Conservation (phyloP, 768 basidiomycete species). For the Botryobasidium botryosum region DNA sequence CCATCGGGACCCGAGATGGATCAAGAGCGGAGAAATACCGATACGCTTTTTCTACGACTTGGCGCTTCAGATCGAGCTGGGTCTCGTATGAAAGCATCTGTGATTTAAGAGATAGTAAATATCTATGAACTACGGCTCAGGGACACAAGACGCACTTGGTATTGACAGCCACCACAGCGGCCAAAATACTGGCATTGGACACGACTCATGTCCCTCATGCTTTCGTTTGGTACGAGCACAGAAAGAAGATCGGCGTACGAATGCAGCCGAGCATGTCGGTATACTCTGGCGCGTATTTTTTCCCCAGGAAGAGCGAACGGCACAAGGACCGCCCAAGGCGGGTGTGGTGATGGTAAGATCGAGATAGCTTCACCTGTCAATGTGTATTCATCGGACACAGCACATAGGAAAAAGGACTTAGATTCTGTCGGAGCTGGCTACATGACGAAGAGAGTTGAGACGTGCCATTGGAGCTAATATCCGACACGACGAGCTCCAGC, state of each 20-base stretch:
- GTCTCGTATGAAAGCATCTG: slow-evolving; percentile 78
- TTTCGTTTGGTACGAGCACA: slow-evolving; percentile 42
- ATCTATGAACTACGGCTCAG: not conserved
- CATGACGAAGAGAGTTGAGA: slow-evolving; percentile 9
- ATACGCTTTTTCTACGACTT: slow-evolving; percentile 74
- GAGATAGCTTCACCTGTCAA: slow-evolving; percentile 51
- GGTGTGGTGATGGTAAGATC: slow-evolving; percentile 27
- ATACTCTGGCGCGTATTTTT: slow-evolving; percentile 51
- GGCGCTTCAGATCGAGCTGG: slow-evolving; percentile 75
- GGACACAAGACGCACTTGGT: slow-evolving; percentile 39
- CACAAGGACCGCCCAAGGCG: slow-evolving; percentile 65
- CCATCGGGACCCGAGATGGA: slow-evolving; percentile 37
- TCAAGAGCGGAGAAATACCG: slow-evolving; percentile 57
- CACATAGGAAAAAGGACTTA: not conserved
- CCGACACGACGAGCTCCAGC: slow-evolving; percentile 46
- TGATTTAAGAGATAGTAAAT: not conserved
- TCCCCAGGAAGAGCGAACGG: slow-evolving; percentile 82
- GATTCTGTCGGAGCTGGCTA: not conserved
- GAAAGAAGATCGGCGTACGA: slow-evolving; percentile 62
- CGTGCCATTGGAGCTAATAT: slow-evolving; percentile 46
- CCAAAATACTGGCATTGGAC: slow-evolving; percentile 80
- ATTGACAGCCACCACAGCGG: slow-evolving; percentile 83
- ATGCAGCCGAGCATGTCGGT: slow-evolving; percentile 49
- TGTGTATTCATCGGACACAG: slow-evolving; percentile 15
- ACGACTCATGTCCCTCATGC: slow-evolving; percentile 44